These are phyloP conservation scores for Nicotiana knightiana DNA, from an alignment of 257 asterid species.

Conservation along the genomic window DNA sequence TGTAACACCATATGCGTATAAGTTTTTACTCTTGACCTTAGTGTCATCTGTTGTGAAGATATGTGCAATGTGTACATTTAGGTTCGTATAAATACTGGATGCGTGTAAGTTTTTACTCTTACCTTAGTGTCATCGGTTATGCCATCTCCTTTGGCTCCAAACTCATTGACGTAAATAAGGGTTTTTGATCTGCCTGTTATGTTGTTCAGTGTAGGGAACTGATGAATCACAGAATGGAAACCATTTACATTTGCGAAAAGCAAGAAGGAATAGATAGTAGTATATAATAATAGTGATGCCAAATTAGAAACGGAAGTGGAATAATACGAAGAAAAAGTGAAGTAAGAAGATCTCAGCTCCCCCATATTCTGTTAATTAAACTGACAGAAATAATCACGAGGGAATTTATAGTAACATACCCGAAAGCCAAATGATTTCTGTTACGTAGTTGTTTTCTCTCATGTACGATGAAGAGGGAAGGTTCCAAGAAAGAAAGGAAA, in stretches of 20 bases:
- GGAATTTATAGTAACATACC: too few relatives aligned
- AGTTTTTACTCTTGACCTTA: too few relatives aligned
- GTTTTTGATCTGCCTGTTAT: constrained; percentile 20
- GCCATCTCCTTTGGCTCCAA: constrained; percentile 69
- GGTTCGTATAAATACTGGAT: too few relatives aligned
- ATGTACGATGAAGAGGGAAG: too few relatives aligned
- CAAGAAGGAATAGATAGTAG: neutral
- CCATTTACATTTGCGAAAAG: constrained; percentile 13
- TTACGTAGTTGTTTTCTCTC: too few relatives aligned
- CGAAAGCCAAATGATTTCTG: too few relatives aligned
- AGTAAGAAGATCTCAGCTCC: neutral
- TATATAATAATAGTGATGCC: neutral
- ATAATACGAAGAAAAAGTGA: neutral
- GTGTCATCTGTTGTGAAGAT: too few relatives aligned
- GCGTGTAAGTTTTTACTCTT: neutral
- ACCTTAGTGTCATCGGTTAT: constrained; percentile 55
- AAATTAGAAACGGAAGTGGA: neutral
- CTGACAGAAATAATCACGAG: neutral
- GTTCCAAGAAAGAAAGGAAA: too few relatives aligned
- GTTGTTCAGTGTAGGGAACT: constrained; percentile 32
- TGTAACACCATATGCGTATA: too few relatives aligned
- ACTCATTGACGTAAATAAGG: constrained; percentile 41
- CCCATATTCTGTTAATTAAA: neutral
- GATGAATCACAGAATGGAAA: constrained; percentile 28
- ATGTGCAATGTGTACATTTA: too few relatives aligned